Base-by-base conservation (phyloP, 352 stramenopile species). In the Ochromonadaceae sp. region DNA sequence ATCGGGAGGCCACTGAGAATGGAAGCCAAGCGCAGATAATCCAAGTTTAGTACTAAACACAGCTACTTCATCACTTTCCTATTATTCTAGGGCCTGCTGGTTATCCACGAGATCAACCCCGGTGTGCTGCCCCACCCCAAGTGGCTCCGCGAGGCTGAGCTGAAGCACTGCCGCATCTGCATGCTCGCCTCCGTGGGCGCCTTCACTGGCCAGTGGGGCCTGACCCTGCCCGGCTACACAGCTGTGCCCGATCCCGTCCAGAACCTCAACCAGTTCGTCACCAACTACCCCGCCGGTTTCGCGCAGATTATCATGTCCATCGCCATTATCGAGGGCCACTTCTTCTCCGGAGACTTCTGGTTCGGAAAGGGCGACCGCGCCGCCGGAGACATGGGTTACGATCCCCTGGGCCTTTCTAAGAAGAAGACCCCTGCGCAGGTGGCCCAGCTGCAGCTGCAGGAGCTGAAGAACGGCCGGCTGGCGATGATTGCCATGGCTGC, bases 381-480 rank as follows among this genome's bases (percentile, higher is more conserved):
- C 20, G 50, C 69, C 22, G 69, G 69, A 34, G 69, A 74, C 46
- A 36, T 72, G n/a, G 66, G 67, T 14, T 63, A 70, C 25, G 53
- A 61, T 48, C 39, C 53, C 38, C 53, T 61, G 17, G 39, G 39
- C 25, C 25, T 61, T 30, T 32, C 14, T 28, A 61, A 61, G 30
- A n/a, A n/a, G 17, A 47, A 61, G 30, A 26, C 41, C 61, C 58
- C 67, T 20, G 59, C 67, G 25, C 55, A 68, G 28, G 72, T 74
- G 47, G 69, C 68, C 10, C 59, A 71, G 57, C 63, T 77, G 31
- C 71, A 75, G 59, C 53, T 73, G 39, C 68, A 72, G 43, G 72
- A 77, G 65, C 65, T 77, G 40, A 76, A 77, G 58, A 77, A 77
- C 53, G 72, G 72, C 42, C 68, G 72, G 31, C 65, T 76, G 26